Percentiles rank a stretch among this genome's conserved stretches.
Evolutionary conservation across 805 yeast species (phyloP).

Genomic region (Monosporozyma siamensis): DNA sequence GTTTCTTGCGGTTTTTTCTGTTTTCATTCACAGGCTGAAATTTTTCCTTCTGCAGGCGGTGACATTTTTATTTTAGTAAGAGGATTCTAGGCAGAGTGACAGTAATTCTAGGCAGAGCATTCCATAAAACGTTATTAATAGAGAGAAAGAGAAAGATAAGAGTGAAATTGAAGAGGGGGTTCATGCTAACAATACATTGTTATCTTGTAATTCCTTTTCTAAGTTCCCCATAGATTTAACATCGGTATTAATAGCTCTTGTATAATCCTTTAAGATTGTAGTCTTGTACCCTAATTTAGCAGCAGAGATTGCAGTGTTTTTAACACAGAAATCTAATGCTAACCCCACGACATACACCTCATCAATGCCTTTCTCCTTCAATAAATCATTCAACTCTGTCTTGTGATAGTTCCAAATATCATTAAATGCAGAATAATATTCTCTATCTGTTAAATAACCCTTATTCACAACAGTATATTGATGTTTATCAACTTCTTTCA

Average conservation of each 20-base stretch:
- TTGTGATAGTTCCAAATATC: constrained; percentile 68
- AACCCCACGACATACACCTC: constrained; percentile 70
- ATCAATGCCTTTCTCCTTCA: constrained; percentile 40
- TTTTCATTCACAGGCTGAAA: too few species aligned
- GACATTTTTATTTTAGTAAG: too few species aligned
- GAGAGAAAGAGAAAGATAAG: too few species aligned
- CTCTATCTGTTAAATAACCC: constrained; percentile 65
- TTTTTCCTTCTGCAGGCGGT: too few species aligned
- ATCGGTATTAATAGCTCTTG: constrained; percentile 47
- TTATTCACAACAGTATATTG: constrained; percentile 43
- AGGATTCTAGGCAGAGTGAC: too few species aligned
- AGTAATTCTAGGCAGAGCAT: too few species aligned
- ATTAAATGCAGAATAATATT: constrained; percentile 78
- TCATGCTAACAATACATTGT: constrained; percentile 11
- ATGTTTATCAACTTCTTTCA: constrained; percentile 31
- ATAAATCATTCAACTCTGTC: constrained; percentile 50
- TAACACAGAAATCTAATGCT: constrained; percentile 82
- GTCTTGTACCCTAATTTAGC: constrained; percentile 54
- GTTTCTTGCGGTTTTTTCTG: too few species aligned
- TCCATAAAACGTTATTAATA: too few species aligned
- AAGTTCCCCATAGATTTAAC: constrained; percentile 18
- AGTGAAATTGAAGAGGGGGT: too few species aligned
- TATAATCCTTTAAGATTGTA: constrained; percentile 46
- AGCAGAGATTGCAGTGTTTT: constrained; percentile 66
- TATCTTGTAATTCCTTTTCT: constrained; percentile 14